Conservation (phyloP, 257 asterid genomes). For the Rauvolfia tetraphylla region DNA sequence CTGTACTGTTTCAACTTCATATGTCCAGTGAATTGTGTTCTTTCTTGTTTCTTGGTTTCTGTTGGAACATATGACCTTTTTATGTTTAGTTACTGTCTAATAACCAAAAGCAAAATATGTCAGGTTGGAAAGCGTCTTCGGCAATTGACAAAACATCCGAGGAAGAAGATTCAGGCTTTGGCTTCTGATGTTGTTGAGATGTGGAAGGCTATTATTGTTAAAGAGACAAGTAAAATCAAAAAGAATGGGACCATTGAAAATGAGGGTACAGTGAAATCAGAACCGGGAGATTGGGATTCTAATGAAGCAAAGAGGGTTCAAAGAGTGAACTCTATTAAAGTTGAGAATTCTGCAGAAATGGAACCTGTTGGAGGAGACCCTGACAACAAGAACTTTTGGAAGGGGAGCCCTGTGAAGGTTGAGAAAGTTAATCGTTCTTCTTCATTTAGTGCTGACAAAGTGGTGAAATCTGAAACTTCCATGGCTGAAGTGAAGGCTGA, state of each 20-base stretch:
- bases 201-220: slow-evolving; percentile 72
- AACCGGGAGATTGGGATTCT: slow-evolving; percentile 26
- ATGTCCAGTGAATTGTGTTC: neutral
- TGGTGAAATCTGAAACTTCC: slow-evolving; percentile 34
- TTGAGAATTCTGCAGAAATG: slow-evolving; percentile 13
- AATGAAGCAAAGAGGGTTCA: slow-evolving; percentile 31
- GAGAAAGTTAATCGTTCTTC: slow-evolving; percentile 31
- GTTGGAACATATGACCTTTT: neutral
- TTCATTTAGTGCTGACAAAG: slow-evolving; percentile 28
- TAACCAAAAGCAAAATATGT: slow-evolving; percentile 6
- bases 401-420: slow-evolving; percentile 40
- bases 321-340: slow-evolving; percentile 40
- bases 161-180: slow-evolving; percentile 62
- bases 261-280: slow-evolving; percentile 35
- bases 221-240: slow-evolving; percentile 63
- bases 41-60: neutral
- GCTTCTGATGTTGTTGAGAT: slow-evolving; percentile 79
- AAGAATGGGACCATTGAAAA: slow-evolving; percentile 35
- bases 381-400: slow-evolving; percentile 37
- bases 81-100: neutral
- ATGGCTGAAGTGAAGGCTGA: slow-evolving; percentile 28
- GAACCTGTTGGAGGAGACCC: slow-evolving; percentile 32
- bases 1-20: neutral
- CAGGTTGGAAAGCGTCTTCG: slow-evolving; percentile 93
- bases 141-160: slow-evolving; percentile 80